Conservation (phyloP, 2,329 filamentous ascomycete genomes). For the Trichoderma semiorbis region DNA sequence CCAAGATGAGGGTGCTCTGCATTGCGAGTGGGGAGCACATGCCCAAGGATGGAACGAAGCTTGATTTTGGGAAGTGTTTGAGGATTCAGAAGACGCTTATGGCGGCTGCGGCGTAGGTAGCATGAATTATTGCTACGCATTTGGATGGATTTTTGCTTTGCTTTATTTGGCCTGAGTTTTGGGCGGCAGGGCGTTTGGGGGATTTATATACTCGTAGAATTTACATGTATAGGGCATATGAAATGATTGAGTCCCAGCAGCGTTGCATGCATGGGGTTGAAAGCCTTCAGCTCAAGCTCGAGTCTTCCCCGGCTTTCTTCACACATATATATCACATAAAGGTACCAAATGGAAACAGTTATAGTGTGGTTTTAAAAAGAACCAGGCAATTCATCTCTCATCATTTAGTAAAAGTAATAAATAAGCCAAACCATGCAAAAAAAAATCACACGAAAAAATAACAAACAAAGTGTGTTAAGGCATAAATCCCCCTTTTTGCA, state of each 20-base stretch:
- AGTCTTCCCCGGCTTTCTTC: not conserved
- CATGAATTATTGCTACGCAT: not conserved
- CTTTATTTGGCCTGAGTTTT: not conserved
- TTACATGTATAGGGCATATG: not conserved
- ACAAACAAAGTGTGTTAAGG: not conserved
- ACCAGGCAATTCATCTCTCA: constrained; percentile 19
- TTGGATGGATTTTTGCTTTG: not conserved
- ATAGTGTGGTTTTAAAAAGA: not conserved
- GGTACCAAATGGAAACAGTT: not conserved
- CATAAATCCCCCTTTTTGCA: not conserved
- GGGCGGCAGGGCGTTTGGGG: not conserved
- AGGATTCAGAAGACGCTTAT: constrained; percentile 40
- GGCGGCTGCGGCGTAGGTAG: constrained; percentile 24
- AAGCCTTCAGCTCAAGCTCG: not conserved
- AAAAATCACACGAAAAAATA: not conserved
- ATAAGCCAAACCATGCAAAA: constrained; percentile 18
- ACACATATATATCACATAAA: not conserved
- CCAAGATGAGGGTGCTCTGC: constrained; percentile 87
- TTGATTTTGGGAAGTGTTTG: constrained; percentile 49
- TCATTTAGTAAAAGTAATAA: constrained; percentile 18
- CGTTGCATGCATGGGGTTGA: not conserved
- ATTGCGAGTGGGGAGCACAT: constrained; percentile 85
- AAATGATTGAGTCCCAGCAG: not conserved
- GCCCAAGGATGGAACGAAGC: constrained; percentile 49
- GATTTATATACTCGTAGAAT: not conserved